A percentile compares a stretch with the other conserved stretches of the same genome.
These are phyloP conservation scores for Glycine latifolia DNA, from an alignment of 306 rosid genomes.

Conservation along the genomic window DNA sequence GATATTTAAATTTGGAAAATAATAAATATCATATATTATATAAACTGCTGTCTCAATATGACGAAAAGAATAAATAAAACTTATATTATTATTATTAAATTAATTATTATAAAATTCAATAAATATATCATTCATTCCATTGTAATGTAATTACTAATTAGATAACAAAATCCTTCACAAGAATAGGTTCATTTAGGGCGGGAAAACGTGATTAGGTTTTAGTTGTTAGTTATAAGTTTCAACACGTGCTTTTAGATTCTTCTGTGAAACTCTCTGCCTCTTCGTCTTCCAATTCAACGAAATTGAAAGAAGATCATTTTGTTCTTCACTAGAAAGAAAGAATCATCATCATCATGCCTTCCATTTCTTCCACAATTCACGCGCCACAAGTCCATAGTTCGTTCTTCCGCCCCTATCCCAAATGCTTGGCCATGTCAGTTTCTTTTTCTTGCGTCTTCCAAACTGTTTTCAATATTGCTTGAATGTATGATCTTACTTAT, in stretches of 20 bases:
- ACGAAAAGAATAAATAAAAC: no score
- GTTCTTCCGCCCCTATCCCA: neutral
- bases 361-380: conserved; percentile 48
- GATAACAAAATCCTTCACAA: no score
- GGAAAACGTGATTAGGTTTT: neutral
- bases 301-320: neutral
- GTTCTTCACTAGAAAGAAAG: neutral
- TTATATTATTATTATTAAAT: no score
- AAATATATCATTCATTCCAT: no score
- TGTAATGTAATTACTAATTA: no score
- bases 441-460: neutral
- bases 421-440: conserved; percentile 54
- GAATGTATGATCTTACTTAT: neutral
- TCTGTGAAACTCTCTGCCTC: neutral
- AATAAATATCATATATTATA: no score
- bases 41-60: no score
- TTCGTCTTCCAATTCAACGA: no score
- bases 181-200: no score
- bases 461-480: neutral
- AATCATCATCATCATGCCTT: conserved; percentile 29
- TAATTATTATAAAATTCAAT: no score
- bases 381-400: conserved; percentile 49
- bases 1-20: no score
- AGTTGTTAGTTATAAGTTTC: neutral
- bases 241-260: neutral